A percentile compares a stretch with the other conserved stretches of the same genome.
Conservation (phyloP, 352 stramenopile genomes). For the Phytophthora boehmeriae region DNA sequence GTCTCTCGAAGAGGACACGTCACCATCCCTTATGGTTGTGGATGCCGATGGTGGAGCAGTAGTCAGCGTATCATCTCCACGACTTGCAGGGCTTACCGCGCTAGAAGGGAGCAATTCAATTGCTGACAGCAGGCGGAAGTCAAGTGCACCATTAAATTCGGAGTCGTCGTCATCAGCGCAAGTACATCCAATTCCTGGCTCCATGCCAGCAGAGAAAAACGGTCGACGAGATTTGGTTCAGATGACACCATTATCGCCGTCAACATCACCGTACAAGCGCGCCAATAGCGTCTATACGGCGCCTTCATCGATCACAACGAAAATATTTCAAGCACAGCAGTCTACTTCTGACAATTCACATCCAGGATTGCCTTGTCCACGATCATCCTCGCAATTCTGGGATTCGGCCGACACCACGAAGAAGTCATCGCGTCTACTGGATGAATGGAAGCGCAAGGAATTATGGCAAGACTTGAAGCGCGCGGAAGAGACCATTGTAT, state of each 20-base stretch:
- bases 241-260: conserved; percentile 24
- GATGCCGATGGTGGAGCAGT: conserved; percentile 15
- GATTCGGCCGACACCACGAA: conserved; percentile 34
- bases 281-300: conserved; percentile 41
- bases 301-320: conserved; percentile 15
- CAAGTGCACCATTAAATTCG: conserved; percentile 7
- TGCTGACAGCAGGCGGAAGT: conserved; percentile 1
- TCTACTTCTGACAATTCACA: conserved; percentile 10
- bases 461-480: conserved; percentile 79
- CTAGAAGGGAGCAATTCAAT: conserved; percentile 14
- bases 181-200: conserved; percentile 38
- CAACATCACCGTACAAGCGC: conserved; percentile 46
- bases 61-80: conserved; percentile 18
- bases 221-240: conserved; percentile 12
- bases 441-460: conserved; percentile 76
- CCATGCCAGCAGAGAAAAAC: conserved; percentile 18
- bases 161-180: conserved; percentile 22
- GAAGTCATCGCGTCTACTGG: conserved; percentile 58
- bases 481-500: conserved; percentile 55
- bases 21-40: conserved; percentile 25
- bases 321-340: conserved; percentile 20
- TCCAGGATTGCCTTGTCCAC: conserved; percentile 27
- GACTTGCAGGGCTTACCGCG: conserved; percentile 23
- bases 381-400: conserved; percentile 52
- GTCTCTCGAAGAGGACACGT: conserved; percentile 20